Evolutionary conservation across 2,329 filamentous ascomycete genomes (phyloP).

Genomic region (Calonectria hawksworthii): DNA sequence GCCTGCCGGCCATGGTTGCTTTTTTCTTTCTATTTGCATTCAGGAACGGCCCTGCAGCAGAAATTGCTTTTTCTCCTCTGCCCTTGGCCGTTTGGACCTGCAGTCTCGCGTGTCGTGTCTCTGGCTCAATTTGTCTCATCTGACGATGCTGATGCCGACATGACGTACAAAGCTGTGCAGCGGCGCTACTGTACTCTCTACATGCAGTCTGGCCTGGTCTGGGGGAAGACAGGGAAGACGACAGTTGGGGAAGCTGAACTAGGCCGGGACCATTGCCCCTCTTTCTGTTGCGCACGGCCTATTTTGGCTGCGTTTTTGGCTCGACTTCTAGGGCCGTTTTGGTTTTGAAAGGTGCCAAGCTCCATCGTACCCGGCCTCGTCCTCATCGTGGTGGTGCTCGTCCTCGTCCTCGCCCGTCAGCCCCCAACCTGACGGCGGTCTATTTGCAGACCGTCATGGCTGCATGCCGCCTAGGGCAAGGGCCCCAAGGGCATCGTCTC

Average conservation of each 20-base stretch:
- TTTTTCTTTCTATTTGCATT: neutral
- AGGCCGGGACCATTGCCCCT: neutral
- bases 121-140: neutral
- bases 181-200: neutral
- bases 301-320: neutral
- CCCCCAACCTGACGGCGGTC: neutral
- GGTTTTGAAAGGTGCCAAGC: neutral
- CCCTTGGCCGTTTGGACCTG: neutral
- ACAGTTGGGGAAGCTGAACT: conserved; percentile 29
- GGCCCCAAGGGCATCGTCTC: conserved; percentile 7
- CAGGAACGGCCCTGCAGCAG: neutral
- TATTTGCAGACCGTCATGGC: neutral
- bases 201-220: neutral
- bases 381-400: neutral
- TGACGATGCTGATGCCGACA: conserved; percentile 18
- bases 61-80: neutral
- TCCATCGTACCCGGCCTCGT: neutral
- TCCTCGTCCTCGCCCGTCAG: neutral
- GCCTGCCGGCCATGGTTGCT: neutral
- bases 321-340: neutral
- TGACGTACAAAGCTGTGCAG: conserved; percentile 35
- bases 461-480: neutral
- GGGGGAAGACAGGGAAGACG: neutral
- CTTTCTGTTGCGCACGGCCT: neutral
- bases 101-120: neutral